These are phyloP conservation scores for Phaeoacremonium minimum DNA, from an alignment of 2,329 filamentous ascomycete genomes.

Conservation along the genomic window DNA sequence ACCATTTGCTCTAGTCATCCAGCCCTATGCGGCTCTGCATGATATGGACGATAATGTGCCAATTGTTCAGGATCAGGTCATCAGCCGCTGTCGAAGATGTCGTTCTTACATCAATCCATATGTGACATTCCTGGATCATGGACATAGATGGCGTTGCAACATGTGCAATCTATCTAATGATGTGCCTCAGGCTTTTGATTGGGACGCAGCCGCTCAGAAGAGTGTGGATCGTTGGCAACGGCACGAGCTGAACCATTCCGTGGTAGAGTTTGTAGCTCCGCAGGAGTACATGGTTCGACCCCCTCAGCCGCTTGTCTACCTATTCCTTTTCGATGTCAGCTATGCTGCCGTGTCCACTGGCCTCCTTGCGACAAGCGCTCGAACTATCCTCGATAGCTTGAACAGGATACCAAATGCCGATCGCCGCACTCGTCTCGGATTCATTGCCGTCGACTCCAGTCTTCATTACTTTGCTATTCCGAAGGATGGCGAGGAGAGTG, in stretches of 20 bases:
- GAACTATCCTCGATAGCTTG: constrained; percentile 91
- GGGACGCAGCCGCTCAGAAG: constrained; percentile 90
- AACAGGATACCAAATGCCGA: constrained; percentile 98
- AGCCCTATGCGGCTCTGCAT: constrained; percentile 89
- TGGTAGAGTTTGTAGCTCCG: constrained; percentile 94
- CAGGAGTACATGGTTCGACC: constrained; percentile 99
- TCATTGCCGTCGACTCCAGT: constrained; percentile 91
- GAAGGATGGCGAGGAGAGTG: constrained; percentile 78
- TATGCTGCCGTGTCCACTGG: constrained; percentile 86
- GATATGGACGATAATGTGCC: constrained; percentile 89
- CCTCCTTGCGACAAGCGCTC: constrained; percentile 83
- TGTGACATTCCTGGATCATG: constrained; percentile 92
- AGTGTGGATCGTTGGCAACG: constrained; percentile 88
- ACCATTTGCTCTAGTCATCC: constrained; percentile 91
- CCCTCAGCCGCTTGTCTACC: constrained; percentile 89
- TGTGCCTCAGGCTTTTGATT: constrained; percentile 98
- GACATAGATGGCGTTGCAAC: constrained; percentile 97
- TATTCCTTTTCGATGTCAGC: constrained; percentile 94
- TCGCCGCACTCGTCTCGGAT: constrained; percentile 84
- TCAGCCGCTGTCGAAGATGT: constrained; percentile 92
- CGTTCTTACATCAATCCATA: constrained; percentile 98
- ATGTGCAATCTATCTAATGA: constrained; percentile 99
- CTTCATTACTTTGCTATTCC: constrained; percentile 96
- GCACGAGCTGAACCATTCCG: constrained; percentile 89
- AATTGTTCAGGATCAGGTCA: constrained; percentile 93